A percentile compares a stretch with the other conserved stretches of the same genome.
phyloP scores from a whole-genome alignment of 768 basidiomycete genomes.

The Botryobasidium botryosum region DNA sequence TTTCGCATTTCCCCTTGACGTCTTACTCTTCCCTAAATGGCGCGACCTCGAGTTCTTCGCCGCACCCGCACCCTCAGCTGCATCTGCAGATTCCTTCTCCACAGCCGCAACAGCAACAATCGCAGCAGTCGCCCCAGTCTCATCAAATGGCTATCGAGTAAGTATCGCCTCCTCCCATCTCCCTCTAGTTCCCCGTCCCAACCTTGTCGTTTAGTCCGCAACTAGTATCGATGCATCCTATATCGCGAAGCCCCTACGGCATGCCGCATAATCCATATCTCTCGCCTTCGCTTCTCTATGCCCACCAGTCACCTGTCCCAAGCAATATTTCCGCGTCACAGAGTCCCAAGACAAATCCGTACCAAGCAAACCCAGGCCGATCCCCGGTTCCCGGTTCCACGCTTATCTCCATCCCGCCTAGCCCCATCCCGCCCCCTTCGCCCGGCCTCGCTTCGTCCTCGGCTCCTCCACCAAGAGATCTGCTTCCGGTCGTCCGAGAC shows the following conservation, averaged over 20 bases:
- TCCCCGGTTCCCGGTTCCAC: not conserved
- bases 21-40: slow-evolving; percentile 65
- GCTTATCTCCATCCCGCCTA: slow-evolving; percentile 31
- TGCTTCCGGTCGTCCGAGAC: slow-evolving; percentile 15
- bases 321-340: not conserved
- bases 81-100: slow-evolving; percentile 5
- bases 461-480: slow-evolving; percentile 21
- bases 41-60: slow-evolving; percentile 31
- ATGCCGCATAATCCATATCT: too few species aligned
- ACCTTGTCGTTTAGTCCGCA: slow-evolving; percentile 15
- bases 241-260: too few species aligned
- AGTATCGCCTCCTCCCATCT: not conserved
- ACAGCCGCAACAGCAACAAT: slow-evolving; percentile 17
- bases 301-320: not conserved
- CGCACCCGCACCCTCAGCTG: slow-evolving; percentile 5
- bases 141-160: slow-evolving; percentile 1
- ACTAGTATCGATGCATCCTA: slow-evolving; percentile 17
- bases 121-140: slow-evolving; percentile 15
- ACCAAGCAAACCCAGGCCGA: not conserved
- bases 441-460: slow-evolving; percentile 25
- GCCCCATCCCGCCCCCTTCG: slow-evolving; percentile 55
- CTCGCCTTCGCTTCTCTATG: not conserved
- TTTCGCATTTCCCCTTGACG: slow-evolving; percentile 40
- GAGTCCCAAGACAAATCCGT: not conserved
- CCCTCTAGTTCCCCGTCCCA: slow-evolving; percentile 17